Evolutionary conservation across 2,329 filamentous ascomycete genomes (phyloP).

Genomic region (Neospermospora avenae): DNA sequence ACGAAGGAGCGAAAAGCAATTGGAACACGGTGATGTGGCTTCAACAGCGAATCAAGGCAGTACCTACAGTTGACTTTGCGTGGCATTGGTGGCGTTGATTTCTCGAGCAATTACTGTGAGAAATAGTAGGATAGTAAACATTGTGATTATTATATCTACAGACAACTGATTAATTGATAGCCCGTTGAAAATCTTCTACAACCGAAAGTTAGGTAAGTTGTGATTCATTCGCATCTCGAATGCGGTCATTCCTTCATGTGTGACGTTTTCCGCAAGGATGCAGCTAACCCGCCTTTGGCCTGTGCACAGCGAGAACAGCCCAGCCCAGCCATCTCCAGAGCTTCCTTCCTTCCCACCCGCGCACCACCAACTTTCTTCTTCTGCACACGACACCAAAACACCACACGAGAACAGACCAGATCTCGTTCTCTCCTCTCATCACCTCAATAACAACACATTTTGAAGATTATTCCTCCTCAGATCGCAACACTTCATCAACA

Average conservation of each 20-base stretch:
- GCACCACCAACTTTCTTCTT: conserved; percentile 17
- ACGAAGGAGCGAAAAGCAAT: conserved; percentile 10
- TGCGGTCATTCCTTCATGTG: background rate
- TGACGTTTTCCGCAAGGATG: conserved; percentile 9
- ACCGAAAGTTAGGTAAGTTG: background rate
- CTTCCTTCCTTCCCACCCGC: conserved; percentile 9
- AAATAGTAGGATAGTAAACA: too few relatives aligned
- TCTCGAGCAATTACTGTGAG: background rate
- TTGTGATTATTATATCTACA: too few relatives aligned
- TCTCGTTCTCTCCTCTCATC: background rate
- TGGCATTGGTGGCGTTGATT: background rate
- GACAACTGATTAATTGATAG: background rate
- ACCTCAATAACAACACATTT: background rate
- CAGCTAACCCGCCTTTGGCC: conserved; percentile 5
- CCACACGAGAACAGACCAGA: background rate
- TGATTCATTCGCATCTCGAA: background rate
- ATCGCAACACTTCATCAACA: conserved; percentile 13
- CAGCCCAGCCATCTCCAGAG: conserved; percentile 14
- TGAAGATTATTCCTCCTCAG: background rate
- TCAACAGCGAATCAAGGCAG: conserved; percentile 20
- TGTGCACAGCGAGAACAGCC: background rate
- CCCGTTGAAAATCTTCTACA: too few relatives aligned
- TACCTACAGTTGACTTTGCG: background rate
- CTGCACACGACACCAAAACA: conserved; percentile 16
- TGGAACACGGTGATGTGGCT: conserved; percentile 20